Evolutionary conservation across 805 yeast genomes (phyloP).

Genomic region (Lipomyces yamadae): DNA sequence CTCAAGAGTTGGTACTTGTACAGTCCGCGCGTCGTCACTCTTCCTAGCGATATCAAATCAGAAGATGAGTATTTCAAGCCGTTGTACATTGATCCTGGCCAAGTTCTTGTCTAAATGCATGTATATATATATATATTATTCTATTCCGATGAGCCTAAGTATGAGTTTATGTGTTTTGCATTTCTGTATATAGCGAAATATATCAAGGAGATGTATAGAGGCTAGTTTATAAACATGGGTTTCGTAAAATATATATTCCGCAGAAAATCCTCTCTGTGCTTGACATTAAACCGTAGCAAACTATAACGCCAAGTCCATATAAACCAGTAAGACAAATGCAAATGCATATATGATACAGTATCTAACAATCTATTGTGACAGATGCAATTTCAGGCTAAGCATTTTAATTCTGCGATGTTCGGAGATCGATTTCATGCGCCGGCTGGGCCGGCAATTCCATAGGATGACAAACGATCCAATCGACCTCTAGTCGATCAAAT

Average conservation of each 20-base stretch:
- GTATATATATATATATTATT: not conserved
- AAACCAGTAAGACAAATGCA: not conserved
- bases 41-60: conserved; percentile 61
- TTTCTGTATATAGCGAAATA: not conserved
- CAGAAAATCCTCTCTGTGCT: not conserved
- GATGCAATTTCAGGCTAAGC: not conserved
- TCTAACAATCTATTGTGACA: not conserved
- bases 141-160: not conserved
- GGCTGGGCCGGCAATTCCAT: conserved; percentile 1
- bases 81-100: conserved; percentile 43
- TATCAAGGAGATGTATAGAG: not conserved
- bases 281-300: not conserved
- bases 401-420: not conserved
- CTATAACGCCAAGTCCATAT: not conserved
- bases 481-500: conserved; percentile 57
- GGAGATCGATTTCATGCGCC: not conserved
- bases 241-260: conserved; percentile 2
- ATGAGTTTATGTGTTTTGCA: not conserved
- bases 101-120: conserved; percentile 42
- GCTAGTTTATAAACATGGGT: not conserved
- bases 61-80: conserved; percentile 35
- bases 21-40: conserved; percentile 67
- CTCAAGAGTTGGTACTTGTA: conserved; percentile 91
- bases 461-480: conserved; percentile 43
- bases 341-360: not conserved